Evolutionary conservation across 2,329 filamentous ascomycete genomes (phyloP).

Genomic region (Nothomitra cinnamomea): DNA sequence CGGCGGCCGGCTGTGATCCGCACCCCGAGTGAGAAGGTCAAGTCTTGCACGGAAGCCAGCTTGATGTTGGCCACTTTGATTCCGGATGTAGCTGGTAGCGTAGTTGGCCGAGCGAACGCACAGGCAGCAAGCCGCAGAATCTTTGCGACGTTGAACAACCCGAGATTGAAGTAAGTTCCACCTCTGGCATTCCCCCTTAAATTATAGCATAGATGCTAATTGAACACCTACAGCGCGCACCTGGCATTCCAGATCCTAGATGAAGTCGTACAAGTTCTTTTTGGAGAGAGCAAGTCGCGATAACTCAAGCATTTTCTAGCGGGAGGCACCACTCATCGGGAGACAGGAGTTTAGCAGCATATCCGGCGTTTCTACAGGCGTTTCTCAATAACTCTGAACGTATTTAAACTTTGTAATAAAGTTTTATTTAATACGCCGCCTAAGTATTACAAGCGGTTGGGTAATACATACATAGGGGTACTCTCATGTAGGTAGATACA

Average conservation of each 20-base stretch:
- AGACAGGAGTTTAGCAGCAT: not conserved
- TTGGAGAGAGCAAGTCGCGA: not conserved
- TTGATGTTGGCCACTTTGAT: conserved; percentile 78
- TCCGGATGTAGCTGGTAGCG: conserved; percentile 79
- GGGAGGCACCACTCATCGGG: not conserved
- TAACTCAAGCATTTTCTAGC: not conserved
- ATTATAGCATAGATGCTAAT: not conserved
- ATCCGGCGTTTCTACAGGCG: not conserved
- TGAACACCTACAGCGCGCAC: conserved; percentile 34
- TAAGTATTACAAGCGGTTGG: no score
- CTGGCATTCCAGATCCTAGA: conserved; percentile 55
- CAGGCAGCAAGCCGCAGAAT: conserved; percentile 77
- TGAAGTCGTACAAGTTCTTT: conserved; percentile 34
- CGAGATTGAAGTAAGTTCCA: conserved; percentile 60
- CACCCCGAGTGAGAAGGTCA: conserved; percentile 55
- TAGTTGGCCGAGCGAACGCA: conserved; percentile 84
- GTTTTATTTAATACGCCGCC: no score
- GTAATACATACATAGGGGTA: no score
- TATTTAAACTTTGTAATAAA: no score
- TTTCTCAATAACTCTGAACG: no score
- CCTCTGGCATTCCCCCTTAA: conserved; percentile 1
- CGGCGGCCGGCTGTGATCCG: conserved; percentile 36
- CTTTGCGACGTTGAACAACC: conserved; percentile 83
- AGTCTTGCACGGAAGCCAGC: conserved; percentile 71
- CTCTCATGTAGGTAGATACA: no score